Evolutionary conservation across 805 yeast genomes (phyloP).

Genomic region (Naumovozyma dairenensis): DNA sequence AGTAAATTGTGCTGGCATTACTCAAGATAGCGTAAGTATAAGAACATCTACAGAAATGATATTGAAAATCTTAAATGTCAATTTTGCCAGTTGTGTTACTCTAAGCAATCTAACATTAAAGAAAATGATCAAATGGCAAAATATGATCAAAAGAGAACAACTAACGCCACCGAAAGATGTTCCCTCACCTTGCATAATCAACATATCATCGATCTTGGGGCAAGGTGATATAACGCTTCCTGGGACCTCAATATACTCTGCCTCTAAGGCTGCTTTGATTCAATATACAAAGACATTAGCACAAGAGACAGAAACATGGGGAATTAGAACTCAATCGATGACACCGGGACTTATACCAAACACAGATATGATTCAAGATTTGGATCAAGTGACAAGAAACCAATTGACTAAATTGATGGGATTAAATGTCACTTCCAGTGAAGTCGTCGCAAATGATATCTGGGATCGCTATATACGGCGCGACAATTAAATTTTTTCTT

Average conservation of each 20-base stretch:
- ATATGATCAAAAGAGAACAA: neutral
- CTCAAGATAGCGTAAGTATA: constrained; percentile 20
- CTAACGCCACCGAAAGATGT: neutral
- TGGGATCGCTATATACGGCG: neutral
- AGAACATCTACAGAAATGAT: constrained; percentile 11
- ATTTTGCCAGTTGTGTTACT: constrained; percentile 20
- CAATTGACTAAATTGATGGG: constrained; percentile 3
- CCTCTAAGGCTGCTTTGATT: constrained; percentile 25
- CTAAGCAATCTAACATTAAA: constrained; percentile 15
- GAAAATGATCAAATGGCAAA: constrained; percentile 14
- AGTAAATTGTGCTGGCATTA: constrained; percentile 27
- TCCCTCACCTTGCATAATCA: constrained; percentile 16
- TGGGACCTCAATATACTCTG: constrained; percentile 26
- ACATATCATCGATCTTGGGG: constrained; percentile 24
- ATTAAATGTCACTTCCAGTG: neutral
- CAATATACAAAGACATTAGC: constrained; percentile 18
- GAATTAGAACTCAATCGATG: constrained; percentile 11
- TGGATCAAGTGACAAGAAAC: constrained; percentile 4
- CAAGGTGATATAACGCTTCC: constrained; percentile 10
- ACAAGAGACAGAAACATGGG: constrained; percentile 14
- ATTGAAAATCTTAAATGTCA: constrained; percentile 18
- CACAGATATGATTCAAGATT: constrained; percentile 22
- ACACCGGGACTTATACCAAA: constrained; percentile 19
- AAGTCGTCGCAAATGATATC: neutral
- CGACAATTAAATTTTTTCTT: neutral